Evolutionary conservation across 495 filamentous ascomycete species (phyloP).

Genomic region (Lepidopterella palustris): DNA sequence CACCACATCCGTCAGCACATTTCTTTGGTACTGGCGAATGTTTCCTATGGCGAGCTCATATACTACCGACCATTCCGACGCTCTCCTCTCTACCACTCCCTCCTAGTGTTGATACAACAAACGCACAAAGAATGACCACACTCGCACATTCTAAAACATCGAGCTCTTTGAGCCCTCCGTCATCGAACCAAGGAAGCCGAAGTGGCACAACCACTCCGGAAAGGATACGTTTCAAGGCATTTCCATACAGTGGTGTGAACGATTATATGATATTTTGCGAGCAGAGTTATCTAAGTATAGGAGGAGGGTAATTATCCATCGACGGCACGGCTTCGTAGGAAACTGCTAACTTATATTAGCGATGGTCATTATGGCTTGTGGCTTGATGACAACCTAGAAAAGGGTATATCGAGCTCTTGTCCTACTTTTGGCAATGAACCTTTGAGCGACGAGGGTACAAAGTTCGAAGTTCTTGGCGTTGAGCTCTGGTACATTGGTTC

Average conservation of each 20-base stretch:
- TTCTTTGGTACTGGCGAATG: conserved; percentile 97
- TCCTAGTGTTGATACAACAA: conserved; percentile 65
- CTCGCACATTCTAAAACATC: conserved; percentile 36
- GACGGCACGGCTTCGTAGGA: no score
- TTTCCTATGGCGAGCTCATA: conserved; percentile 87
- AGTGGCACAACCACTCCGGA: conserved; percentile 45
- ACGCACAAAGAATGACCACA: conserved; percentile 67
- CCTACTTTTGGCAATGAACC: conserved; percentile 94
- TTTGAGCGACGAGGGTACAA: conserved; percentile 87
- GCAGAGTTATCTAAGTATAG: conserved; percentile 72
- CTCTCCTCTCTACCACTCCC: conserved; percentile 59
- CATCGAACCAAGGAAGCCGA: conserved; percentile 31
- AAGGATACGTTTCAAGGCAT: conserved; percentile 87
- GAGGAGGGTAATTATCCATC: conserved; percentile 76
- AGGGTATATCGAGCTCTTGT: conserved; percentile 71
- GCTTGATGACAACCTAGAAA: conserved; percentile 83
- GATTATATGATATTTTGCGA: conserved; percentile 96
- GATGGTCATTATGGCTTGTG: conserved; percentile 91
- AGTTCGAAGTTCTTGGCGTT: conserved; percentile 86
- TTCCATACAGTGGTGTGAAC: conserved; percentile 91
- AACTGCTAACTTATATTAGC: conserved; percentile 33
- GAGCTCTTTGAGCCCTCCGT: conserved; percentile 26
- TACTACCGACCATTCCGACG: conserved; percentile 47
- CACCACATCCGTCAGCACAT: conserved; percentile 67
- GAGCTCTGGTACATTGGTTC: conserved; percentile 82